phyloP scores from a whole-genome alignment of 2,329 filamentous ascomycete genomes.

The Diaporthe sp. region DNA sequence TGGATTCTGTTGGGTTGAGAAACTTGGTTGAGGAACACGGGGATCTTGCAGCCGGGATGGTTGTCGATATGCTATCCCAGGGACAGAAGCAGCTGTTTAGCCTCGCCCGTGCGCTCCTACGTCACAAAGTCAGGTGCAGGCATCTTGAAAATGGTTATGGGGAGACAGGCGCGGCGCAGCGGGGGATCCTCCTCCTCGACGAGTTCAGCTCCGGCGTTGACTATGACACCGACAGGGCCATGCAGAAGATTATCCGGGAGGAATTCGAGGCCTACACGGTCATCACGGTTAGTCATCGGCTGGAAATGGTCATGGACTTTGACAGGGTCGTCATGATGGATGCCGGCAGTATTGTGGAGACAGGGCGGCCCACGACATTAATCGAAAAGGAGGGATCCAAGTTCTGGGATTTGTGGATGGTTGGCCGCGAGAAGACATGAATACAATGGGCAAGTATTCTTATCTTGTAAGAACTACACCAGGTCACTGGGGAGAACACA shows the following conservation, averaged over 20 bases:
- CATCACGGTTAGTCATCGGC: constrained; percentile 61
- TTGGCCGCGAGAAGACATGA: neutral
- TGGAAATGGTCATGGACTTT: constrained; percentile 67
- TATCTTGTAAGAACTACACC: no score
- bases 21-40: neutral
- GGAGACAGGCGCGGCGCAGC: constrained; percentile 6
- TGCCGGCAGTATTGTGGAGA: constrained; percentile 61
- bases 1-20: neutral
- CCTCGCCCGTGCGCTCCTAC: constrained; percentile 28
- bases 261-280: constrained; percentile 67
- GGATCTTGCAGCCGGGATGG: neutral
- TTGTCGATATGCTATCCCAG: constrained; percentile 5
- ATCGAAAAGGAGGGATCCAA: constrained; percentile 23
- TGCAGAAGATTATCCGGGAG: constrained; percentile 56
- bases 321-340: constrained; percentile 67
- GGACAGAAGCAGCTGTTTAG: constrained; percentile 33
- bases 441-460: neutral
- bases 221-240: constrained; percentile 55
- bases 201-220: constrained; percentile 61
- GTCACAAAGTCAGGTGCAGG: neutral
- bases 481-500: no score
- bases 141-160: neutral
- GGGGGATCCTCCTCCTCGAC: constrained; percentile 56
- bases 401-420: constrained; percentile 38
- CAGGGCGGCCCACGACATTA: constrained; percentile 41